Base-by-base conservation (phyloP, 2,329 filamentous ascomycete genomes). In the Fusarium sp. region DNA sequence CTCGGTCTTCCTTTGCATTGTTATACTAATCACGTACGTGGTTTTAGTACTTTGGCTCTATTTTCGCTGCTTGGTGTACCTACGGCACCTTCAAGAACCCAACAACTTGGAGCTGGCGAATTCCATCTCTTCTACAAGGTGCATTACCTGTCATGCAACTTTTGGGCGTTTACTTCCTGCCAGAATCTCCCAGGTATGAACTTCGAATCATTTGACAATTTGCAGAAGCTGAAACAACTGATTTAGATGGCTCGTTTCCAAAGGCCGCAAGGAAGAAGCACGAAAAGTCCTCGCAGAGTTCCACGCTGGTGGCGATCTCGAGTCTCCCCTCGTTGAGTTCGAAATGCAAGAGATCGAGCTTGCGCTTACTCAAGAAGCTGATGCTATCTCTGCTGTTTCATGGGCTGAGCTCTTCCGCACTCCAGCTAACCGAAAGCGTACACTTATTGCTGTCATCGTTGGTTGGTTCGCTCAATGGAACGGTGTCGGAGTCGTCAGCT, bases 291-390 rank as follows among this genome's bases (percentile, higher is more conserved):
- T 85, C 8, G 77, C 75, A 4, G 78, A 78, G 4, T 84, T 83
- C 49, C 84, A 85, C 36, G 80, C 82, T 1, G 84, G 83, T 25
- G 83, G 83, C 3, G 81, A 85, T 47, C 63, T 73, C 0, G 67
- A 77, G 12, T 80, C 84, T 17, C 80, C 82, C 2, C 79, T 86
- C 3, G 83, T 86, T 0, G 63, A 75, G 0, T 78, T 84, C 12
- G 80, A 85, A 65, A 79, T 84, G 76, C 79, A 78, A n/a, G 83
- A 85, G 59, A 85, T 85, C 70, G 69, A 79, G 15, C 64, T 78
- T 18, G 77, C 80, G n/a, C 62, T 84, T 39, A 76, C 80, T 11
- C 52, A 76, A 71, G 49, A 79, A 78, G 71, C 78, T 20, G 73
- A 73, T 77, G 62, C 60, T 54, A 75, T 75, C 77, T 83, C 67